phyloP scores from a whole-genome alignment of 805 yeast genomes.

The Metschnikowia corniflorae region DNA sequence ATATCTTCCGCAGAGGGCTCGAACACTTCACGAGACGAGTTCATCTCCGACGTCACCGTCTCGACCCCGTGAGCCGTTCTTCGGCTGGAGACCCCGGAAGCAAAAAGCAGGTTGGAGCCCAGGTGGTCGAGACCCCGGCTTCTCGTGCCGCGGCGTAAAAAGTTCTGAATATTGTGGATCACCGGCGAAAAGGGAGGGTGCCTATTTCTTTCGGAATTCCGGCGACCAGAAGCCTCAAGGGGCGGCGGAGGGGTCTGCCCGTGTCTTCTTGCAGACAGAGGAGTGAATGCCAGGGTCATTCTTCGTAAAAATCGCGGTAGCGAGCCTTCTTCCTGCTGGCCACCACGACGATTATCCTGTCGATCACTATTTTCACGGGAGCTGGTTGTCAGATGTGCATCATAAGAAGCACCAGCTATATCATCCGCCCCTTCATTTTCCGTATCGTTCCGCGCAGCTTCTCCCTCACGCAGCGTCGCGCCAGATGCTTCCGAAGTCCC shows the following conservation, averaged over 20 bases:
- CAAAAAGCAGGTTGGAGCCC: conserved; percentile 28
- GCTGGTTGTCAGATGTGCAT: too few relatives aligned
- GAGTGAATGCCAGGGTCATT: conserved; percentile 13
- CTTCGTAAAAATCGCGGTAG: too few relatives aligned
- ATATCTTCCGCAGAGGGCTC: too few relatives aligned
- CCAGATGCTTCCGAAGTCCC: too few relatives aligned
- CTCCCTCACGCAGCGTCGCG: too few relatives aligned
- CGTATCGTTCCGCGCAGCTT: too few relatives aligned
- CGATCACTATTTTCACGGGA: too few relatives aligned
- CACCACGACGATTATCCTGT: too few relatives aligned
- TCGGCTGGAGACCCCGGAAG: conserved; percentile 48
- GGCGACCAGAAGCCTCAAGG: conserved; percentile 1
- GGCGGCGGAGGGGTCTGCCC: conserved; percentile 14
- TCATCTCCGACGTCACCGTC: conserved; percentile 23
- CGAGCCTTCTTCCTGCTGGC: too few relatives aligned
- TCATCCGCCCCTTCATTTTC: too few relatives aligned
- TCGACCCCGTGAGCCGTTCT: conserved; percentile 44
- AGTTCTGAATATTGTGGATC: conserved; percentile 15
- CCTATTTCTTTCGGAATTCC: conserved; percentile 3
- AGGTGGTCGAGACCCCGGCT: conserved; percentile 7
- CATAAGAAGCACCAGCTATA: too few relatives aligned
- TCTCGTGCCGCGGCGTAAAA: conserved; percentile 10
- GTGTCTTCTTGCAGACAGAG: conserved; percentile 4
- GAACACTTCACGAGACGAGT: too few relatives aligned
- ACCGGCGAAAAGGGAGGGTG: conserved; percentile 16